Evolutionary conservation across 352 stramenopile genomes (phyloP).

Genomic region (Thraustochytrium striatum): DNA sequence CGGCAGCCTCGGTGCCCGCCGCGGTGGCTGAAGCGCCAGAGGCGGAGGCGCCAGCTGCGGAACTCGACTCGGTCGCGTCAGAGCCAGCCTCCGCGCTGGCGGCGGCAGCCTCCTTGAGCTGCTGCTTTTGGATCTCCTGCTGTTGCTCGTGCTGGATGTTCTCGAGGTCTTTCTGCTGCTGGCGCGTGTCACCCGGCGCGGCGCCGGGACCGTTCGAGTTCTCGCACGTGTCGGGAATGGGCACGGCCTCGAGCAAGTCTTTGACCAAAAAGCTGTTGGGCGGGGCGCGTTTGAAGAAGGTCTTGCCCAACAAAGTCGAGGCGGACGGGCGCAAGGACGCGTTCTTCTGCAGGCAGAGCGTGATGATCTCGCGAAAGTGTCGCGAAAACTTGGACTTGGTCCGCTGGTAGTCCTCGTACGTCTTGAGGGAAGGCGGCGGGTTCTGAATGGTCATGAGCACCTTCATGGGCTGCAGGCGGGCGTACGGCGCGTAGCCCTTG

Average conservation of each 20-base stretch:
- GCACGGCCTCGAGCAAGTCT: slow-evolving; percentile 43
- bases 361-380: slow-evolving; percentile 14
- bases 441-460: slow-evolving; percentile 94
- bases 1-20: not conserved
- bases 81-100: not conserved
- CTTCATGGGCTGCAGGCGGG: slow-evolving; percentile 96
- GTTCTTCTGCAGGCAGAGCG: not conserved
- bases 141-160: slow-evolving; percentile 1
- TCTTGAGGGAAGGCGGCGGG: slow-evolving; percentile 82
- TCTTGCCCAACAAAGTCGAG: slow-evolving; percentile 59
- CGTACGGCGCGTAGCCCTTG: slow-evolving; percentile 97
- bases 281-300: slow-evolving; percentile 41
- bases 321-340: slow-evolving; percentile 51
- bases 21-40: not conserved
- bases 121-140: not conserved
- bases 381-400: not conserved
- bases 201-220: not conserved
- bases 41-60: not conserved
- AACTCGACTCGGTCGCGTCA: not conserved
- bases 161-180: slow-evolving; percentile 12
- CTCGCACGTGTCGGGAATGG: slow-evolving; percentile 45
- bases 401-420: slow-evolving; percentile 70
- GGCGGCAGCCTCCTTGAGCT: not conserved
- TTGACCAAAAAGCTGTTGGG: slow-evolving; percentile 16
- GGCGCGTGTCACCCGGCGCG: not conserved